A percentile compares a stretch with the other conserved stretches of the same genome.
Conservation (phyloP, 805 yeast species). For the Candida awuae region DNA sequence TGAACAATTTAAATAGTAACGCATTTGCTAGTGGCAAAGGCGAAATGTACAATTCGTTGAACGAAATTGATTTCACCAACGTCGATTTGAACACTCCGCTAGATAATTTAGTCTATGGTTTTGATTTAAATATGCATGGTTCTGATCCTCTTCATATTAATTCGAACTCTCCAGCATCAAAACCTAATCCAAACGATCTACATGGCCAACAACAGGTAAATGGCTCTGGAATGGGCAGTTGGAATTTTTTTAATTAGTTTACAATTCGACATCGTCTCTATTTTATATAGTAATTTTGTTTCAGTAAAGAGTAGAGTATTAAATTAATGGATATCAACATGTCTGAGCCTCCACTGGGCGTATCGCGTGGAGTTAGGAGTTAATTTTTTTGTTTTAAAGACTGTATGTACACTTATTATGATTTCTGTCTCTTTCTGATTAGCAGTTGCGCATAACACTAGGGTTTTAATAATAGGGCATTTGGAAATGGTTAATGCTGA, state of each 20-base stretch:
- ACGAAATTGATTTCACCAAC: slow-evolving; percentile 33
- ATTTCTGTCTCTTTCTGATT: too few species aligned
- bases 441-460: too few species aligned
- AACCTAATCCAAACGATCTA: not conserved
- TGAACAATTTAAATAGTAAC: not conserved
- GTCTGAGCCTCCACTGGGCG: not conserved
- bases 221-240: not conserved
- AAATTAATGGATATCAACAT: too few species aligned
- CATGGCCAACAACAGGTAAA: too few species aligned
- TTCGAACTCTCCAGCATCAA: not conserved
- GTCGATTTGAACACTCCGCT: slow-evolving; percentile 26
- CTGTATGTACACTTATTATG: too few species aligned
- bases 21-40: slow-evolving; percentile 5
- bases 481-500: not conserved
- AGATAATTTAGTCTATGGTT: slow-evolving; percentile 18
- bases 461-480: not conserved
- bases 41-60: slow-evolving; percentile 25
- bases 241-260: not conserved
- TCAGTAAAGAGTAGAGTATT: too few species aligned
- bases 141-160: not conserved
- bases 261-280: too few species aligned
- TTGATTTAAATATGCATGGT: slow-evolving; percentile 6
- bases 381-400: not conserved
- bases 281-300: too few species aligned
- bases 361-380: not conserved